Base-by-base conservation (phyloP, 2,329 filamentous ascomycete species). In the Phialophora expanda region DNA sequence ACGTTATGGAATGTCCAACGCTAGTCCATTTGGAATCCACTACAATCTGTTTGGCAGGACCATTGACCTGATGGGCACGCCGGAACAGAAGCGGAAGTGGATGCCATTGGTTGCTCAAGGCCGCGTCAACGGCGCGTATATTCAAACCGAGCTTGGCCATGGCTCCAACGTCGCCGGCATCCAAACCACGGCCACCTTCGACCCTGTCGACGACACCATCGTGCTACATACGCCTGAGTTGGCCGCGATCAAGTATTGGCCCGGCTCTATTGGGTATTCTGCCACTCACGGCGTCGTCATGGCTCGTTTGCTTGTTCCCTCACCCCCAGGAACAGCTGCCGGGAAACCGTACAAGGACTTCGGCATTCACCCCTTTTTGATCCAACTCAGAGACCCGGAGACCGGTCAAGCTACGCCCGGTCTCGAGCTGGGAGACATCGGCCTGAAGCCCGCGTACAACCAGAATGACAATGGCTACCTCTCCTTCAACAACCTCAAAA, bases 381-480 rank as follows among this genome's bases (percentile, higher is more conserved):
- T 72, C 2, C 74, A 76, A 60, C 51, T 77, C n/a, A 70, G 74
- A 4, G 68, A 74, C 14, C 64, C 76, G 30, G 67, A 73, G 14
- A 73, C 72, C 8, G 70, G 72, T 34, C 63, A 72, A 56, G 63
- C 72, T 14, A 56, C 74, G 59, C 65, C 69, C 1, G 74, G 74
- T 7, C 70, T 75, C 63, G 73, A 75, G 50, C 69, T 75, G 3
- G 73, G 74, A 62, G 75, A 76, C 28, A 65, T 75, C 38, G 74
- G 75, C n/a, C 67, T 69, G 20, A 73, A 73, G 60, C 67, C 63
- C 14, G 70, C 68, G 5, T 71, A 72, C 66, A 66, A 71, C 2
- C 69, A 67, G 14, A 72, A 71, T 4, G 75, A 77, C 54, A 79
- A 78, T 65, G 77, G 76, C 24, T 76, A 74, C 41, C 70, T 76